Percentiles rank a stretch among this genome's conserved stretches.
These are phyloP conservation scores for Solioccasus polychromus DNA, from an alignment of 768 basidiomycete genomes.

Conservation along the genomic window DNA sequence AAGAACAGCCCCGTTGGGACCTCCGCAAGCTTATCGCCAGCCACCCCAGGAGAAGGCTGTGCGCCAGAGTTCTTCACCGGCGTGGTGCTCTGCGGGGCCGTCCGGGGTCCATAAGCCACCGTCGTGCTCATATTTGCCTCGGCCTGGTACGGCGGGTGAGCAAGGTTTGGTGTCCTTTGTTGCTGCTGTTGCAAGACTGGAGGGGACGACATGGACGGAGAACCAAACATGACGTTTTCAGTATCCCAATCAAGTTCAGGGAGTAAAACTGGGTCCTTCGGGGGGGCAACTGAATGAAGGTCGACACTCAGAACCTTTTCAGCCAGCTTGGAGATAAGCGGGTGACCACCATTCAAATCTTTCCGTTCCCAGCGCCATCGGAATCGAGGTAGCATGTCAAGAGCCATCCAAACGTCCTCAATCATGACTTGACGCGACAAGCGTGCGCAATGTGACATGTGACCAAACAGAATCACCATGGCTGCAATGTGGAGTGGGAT, in stretches of 20 bases:
- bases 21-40: conserved; percentile 50
- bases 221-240: conserved; percentile 31
- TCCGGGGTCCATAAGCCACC: conserved; percentile 29
- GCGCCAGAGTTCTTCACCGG: conserved; percentile 24
- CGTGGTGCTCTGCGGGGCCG: conserved; percentile 27
- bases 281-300: conserved; percentile 51
- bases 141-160: conserved; percentile 33
- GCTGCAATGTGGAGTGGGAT: conserved; percentile 87
- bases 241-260: conserved; percentile 46
- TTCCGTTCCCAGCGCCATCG: conserved; percentile 92
- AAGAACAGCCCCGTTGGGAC: conserved; percentile 71
- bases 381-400: conserved; percentile 85
- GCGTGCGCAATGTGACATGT: conserved; percentile 74
- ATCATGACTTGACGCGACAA: conserved; percentile 63
- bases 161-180: conserved; percentile 36
- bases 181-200: conserved; percentile 31
- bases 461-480: conserved; percentile 88
- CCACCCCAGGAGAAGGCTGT: conserved; percentile 21
- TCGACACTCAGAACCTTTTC: conserved; percentile 77
- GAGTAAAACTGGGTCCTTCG: conserved; percentile 40
- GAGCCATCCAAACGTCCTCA: conserved; percentile 83
- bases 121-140: conserved; percentile 22
- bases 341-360: conserved; percentile 75
- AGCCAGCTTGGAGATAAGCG: conserved; percentile 79
- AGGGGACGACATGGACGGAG: conserved; percentile 25